Conservation (phyloP, 371 early-diverging fungal species). For the Choanephora cucurbitarum region DNA sequence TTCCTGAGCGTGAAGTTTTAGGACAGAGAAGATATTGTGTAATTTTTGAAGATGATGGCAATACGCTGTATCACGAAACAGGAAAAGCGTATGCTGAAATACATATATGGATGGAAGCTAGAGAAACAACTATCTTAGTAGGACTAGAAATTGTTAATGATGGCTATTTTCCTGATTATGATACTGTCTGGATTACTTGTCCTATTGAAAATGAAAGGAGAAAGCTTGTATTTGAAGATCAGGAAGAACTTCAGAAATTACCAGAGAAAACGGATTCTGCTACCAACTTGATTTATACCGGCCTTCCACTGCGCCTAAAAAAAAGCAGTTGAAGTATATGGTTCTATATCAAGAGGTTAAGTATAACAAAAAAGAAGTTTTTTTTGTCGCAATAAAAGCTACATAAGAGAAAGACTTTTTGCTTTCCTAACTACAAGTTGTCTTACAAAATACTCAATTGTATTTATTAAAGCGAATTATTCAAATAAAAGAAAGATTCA, state of each 20-base stretch:
- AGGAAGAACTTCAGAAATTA: neutral
- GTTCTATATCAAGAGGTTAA: too few relatives aligned
- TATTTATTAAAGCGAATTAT: too few relatives aligned
- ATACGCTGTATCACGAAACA: slow-evolving; percentile 36
- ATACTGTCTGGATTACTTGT: slow-evolving; percentile 43
- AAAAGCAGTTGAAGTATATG: too few relatives aligned
- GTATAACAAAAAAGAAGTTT: too few relatives aligned
- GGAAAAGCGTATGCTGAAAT: slow-evolving; percentile 37
- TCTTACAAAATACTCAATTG: too few relatives aligned
- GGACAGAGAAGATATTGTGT: slow-evolving; percentile 17
- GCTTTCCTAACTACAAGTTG: too few relatives aligned
- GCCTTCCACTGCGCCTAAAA: neutral
- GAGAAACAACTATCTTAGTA: slow-evolving; percentile 27
- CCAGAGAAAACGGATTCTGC: neutral
- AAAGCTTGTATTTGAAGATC: slow-evolving; percentile 28
- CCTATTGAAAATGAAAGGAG: slow-evolving; percentile 45
- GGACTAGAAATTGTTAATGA: slow-evolving; percentile 35
- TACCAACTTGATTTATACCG: neutral
- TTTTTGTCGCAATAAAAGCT: too few relatives aligned
- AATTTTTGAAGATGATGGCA: slow-evolving; percentile 47
- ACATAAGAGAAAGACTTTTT: too few relatives aligned
- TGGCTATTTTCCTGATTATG: slow-evolving; percentile 42
- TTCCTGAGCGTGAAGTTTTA: slow-evolving; percentile 22
- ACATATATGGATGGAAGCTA: slow-evolving; percentile 32
- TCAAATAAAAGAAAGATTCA: too few relatives aligned